Evolutionary conservation across 768 basidiomycete genomes (phyloP).

Genomic region (Russula foetens): DNA sequence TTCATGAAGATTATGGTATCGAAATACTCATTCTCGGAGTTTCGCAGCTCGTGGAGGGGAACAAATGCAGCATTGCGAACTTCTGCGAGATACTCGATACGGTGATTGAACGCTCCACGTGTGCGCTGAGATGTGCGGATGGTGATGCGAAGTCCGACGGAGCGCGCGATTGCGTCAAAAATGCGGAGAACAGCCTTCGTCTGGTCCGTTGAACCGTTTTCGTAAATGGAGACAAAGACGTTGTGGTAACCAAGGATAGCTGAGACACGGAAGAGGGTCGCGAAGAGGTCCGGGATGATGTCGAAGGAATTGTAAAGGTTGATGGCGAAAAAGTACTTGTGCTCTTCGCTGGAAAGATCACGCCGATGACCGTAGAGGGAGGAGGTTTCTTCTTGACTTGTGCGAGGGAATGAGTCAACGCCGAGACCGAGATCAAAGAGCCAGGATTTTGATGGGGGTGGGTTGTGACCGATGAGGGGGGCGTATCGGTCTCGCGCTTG

Average conservation of each 20-base stretch:
- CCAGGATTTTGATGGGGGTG: constrained; percentile 53
- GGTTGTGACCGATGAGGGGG: constrained; percentile 70
- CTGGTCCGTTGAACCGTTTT: constrained; percentile 98
- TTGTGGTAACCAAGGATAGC: constrained; percentile 94
- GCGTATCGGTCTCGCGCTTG: constrained; percentile 85
- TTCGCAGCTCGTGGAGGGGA: constrained; percentile 88
- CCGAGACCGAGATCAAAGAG: constrained; percentile 43
- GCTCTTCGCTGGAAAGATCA: constrained; percentile 44
- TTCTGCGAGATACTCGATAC: constrained; percentile 99
- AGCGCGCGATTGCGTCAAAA: constrained; percentile 85
- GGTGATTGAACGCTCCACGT: constrained; percentile 94
- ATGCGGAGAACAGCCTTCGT: constrained; percentile 94
- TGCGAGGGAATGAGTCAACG: constrained; percentile 28
- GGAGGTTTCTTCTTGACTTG: constrained; percentile 32
- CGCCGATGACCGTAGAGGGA: constrained; percentile 26
- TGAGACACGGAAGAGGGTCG: constrained; percentile 90
- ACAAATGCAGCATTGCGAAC: constrained; percentile 98
- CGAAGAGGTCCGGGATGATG: constrained; percentile 94
- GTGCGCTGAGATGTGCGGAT: constrained; percentile 91
- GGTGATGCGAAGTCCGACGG: constrained; percentile 85
- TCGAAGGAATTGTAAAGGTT: constrained; percentile 99
- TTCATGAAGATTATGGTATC: constrained; percentile 99
- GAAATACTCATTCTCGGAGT: constrained; percentile 88
- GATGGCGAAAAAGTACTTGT: constrained; percentile 99
- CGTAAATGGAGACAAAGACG: constrained; percentile 97